These are phyloP conservation scores for Xylariaceae sp. DNA, from an alignment of 2,329 filamentous ascomycete genomes.

Conservation along the genomic window DNA sequence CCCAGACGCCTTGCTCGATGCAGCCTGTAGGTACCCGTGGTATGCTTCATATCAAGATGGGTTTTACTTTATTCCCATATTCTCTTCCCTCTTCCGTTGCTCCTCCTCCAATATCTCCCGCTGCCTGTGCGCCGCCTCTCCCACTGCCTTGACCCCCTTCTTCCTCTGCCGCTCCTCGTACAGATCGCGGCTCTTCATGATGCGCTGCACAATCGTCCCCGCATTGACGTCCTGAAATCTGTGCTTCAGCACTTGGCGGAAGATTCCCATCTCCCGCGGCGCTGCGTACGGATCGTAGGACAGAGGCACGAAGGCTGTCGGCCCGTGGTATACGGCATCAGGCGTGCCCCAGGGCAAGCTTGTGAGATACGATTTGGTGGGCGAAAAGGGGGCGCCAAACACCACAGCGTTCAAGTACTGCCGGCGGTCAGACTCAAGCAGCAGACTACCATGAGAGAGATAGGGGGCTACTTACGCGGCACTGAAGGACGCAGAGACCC, in stretches of 20 bases:
- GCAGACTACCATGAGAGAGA: constrained; percentile 4
- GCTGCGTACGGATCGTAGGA: constrained; percentile 76
- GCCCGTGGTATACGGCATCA: constrained; percentile 88
- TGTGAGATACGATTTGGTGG: constrained; percentile 69
- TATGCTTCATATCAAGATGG: too few species aligned
- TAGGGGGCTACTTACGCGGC: constrained; percentile 61
- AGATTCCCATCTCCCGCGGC: constrained; percentile 76
- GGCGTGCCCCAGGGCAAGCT: constrained; percentile 67
- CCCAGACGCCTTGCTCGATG: not conserved
- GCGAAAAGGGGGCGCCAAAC: constrained; percentile 84
- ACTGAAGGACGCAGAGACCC: constrained; percentile 90
- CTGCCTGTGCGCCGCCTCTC: constrained; percentile 59
- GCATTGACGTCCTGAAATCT: constrained; percentile 83
- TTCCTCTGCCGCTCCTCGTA: constrained; percentile 88
- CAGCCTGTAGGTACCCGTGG: too few species aligned
- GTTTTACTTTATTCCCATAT: constrained; percentile 15
- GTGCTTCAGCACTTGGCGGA: constrained; percentile 69
- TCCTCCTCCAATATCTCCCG: constrained; percentile 57
- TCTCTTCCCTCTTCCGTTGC: constrained; percentile 41
- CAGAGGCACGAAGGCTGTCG: constrained; percentile 78
- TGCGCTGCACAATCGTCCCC: constrained; percentile 82
- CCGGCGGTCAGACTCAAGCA: constrained; percentile 9
- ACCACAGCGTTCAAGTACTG: constrained; percentile 83
- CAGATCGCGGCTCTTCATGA: constrained; percentile 75
- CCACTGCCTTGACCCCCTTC: constrained; percentile 79